Evolutionary conservation across 2,329 filamentous ascomycete genomes (phyloP), one percentile per base, ranked within the genome.

Genomic region (Colletotrichum echinochloae): DNA sequence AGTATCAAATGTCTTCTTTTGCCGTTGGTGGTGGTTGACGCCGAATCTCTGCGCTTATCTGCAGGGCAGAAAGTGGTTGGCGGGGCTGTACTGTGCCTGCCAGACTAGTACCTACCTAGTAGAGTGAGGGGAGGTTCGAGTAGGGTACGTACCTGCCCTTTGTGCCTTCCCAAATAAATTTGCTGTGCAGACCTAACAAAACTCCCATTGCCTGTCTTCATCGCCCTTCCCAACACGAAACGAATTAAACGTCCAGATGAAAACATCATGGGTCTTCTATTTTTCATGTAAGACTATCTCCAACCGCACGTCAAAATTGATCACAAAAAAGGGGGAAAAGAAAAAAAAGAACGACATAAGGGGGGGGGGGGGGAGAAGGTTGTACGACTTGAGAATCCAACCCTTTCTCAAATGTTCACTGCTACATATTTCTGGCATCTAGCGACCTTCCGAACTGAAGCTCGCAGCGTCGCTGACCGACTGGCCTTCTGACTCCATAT

Each of bases 391-490:
- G 23, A 35, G 28, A 26, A 16, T 26, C 26, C 5, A 33, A 28
- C 5, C 30, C 1, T 33, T 18, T 55, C 8, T 26, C 49, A 33
- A 20, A 20, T 33, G 16, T 44, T 18, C 35, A 7, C 7, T 18
- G 9, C n/a, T 26, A 26, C 39, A 41, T 39, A 41, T 33, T n/a
- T n/a, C n/a, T n/a, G 18, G 33, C 33, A 26, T 65, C 55, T 61
- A 72, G 20, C 64, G 70, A n/a, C 70, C 60, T 33, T 60, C 70
- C 5, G 82, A 83, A 8, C 76, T 78, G 61, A 82, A 74, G 69
- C 81, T 83, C 1, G 78, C 79, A 18, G 74, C 74, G 35, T 83
- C 81, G 67, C 82, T 83, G 14, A 73, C 74, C 30, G 81, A 82
- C 30, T 78, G 77, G 70, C 74, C 72, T 55, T 82, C 81, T 39